Evolutionary conservation across 1,284 basidiomycete genomes (phyloP), one percentile per base, ranked within the genome.

Genomic region (Boletus semigastroideus): DNA sequence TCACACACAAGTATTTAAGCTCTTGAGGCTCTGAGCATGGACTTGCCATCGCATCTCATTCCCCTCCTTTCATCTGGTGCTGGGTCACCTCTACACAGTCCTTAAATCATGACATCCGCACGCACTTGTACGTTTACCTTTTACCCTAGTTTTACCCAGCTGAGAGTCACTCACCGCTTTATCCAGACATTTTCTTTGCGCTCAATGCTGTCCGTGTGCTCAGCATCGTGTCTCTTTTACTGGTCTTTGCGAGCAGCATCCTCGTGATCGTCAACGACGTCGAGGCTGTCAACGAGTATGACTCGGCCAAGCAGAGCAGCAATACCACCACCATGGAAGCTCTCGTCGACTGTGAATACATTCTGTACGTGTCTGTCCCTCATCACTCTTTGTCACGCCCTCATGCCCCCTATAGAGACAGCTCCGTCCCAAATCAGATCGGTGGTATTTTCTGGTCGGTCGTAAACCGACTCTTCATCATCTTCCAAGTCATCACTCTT

Each of bases 371-470:
- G 39, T 19, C 22, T 25, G 3, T 11, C 25, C n/a, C n/a, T n/a
- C 25, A 22, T 20, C 48, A 8, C 41, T 31, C 56, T 30, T 48
- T 11, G 44, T 43, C 53, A 48, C 43, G 39, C 43, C 43, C 54
- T 57, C 51, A 58, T 36, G 46, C 28, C 37, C 34, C 47, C 51
- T 59, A 5, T 25, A 90, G 87, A 58, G 77, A 79, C 54, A 89
- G 87, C 68, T 89, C 90, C 2, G 89, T 94, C 17, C 92, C 92
- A n/a, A 89, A 92, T 66, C 92, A 95, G 66, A 78, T 90, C 22
- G 92, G 89, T 11, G 92, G 93, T 41, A 79, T 84, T 28, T 94
- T 95, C 74, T 94, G 91, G 88, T 87, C 90, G 14, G 83, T 94
- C 51, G 74, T 94, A 52, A 90, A 90, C 67, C 79, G 88, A 56